Conservation (phyloP, 2,329 filamentous ascomycete species). For the Pseudogymnoascus sp. region DNA sequence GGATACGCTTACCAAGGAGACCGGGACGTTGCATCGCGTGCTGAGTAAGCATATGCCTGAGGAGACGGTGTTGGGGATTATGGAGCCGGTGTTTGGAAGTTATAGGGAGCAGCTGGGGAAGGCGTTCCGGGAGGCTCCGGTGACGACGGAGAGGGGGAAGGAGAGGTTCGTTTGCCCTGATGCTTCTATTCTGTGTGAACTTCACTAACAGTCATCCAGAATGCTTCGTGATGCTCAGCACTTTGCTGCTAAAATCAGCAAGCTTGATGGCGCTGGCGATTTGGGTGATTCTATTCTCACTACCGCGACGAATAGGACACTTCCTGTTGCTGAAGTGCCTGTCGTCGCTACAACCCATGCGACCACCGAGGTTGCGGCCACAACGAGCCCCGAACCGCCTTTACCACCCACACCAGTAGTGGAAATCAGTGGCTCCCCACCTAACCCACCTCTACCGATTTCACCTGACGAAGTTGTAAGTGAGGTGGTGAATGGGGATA, state of each 20-base stretch:
- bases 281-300: conserved; percentile 40
- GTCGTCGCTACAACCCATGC: background rate
- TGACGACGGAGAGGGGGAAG: conserved; percentile 55
- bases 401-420: background rate
- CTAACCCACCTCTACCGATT: conserved; percentile 13
- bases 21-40: conserved; percentile 61
- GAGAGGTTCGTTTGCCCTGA: conserved; percentile 44
- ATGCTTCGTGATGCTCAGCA: conserved; percentile 58
- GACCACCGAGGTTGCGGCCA: conserved; percentile 9
- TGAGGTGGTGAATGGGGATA: background rate
- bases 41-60: conserved; percentile 62
- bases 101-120: conserved; percentile 61
- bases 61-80: conserved; percentile 58
- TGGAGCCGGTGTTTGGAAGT: conserved; percentile 60
- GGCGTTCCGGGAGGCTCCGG: conserved; percentile 52
- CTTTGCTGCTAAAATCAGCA: conserved; percentile 54
- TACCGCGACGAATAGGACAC: background rate
- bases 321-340: conserved; percentile 12
- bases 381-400: conserved; percentile 11
- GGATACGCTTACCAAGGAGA: conserved; percentile 67
- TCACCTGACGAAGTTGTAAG: background rate
- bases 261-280: conserved; percentile 61
- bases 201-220: conserved; percentile 32
- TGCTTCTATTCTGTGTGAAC: background rate
- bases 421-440: conserved; percentile 14